phyloP scores from a whole-genome alignment of 1,284 basidiomycete genomes.

The Limonomyces culmigenus region DNA sequence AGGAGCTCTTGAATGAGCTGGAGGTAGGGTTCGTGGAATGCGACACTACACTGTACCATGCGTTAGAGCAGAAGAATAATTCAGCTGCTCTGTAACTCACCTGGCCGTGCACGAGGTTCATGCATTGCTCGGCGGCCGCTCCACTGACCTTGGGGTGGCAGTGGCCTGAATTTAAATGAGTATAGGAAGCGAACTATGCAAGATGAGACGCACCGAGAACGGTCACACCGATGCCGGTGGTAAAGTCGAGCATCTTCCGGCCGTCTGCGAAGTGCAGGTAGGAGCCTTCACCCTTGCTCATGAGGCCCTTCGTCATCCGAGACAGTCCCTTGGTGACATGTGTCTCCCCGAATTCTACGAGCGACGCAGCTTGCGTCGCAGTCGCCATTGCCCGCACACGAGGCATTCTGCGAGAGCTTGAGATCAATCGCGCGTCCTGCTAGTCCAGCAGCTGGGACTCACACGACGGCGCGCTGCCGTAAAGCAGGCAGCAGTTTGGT shows the following conservation, averaged over 20 bases:
- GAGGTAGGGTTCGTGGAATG: slow-evolving; percentile 61
- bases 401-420: too few relatives aligned
- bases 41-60: slow-evolving; percentile 51
- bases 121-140: slow-evolving; percentile 76
- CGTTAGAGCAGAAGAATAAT: slow-evolving; percentile 1
- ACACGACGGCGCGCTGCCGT: background rate
- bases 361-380: slow-evolving; percentile 8
- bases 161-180: slow-evolving; percentile 35
- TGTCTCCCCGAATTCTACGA: slow-evolving; percentile 29
- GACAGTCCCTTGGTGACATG: slow-evolving; percentile 61
- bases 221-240: slow-evolving; percentile 74
- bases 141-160: slow-evolving; percentile 77
- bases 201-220: slow-evolving; percentile 38
- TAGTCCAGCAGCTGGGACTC: slow-evolving; percentile 41
- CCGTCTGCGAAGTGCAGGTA: slow-evolving; percentile 63
- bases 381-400: slow-evolving; percentile 7
- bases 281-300: slow-evolving; percentile 64
- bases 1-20: slow-evolving; percentile 61
- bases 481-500: background rate
- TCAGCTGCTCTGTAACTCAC: slow-evolving; percentile 13
- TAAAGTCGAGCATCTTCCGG: slow-evolving; percentile 65
- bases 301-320: slow-evolving; percentile 53
- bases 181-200: slow-evolving; percentile 5
- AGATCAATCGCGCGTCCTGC: too few relatives aligned
- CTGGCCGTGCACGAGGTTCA: slow-evolving; percentile 69